Base-by-base conservation (phyloP, 192 early-diverging fungal species). In the Backusella morwellensis region DNA sequence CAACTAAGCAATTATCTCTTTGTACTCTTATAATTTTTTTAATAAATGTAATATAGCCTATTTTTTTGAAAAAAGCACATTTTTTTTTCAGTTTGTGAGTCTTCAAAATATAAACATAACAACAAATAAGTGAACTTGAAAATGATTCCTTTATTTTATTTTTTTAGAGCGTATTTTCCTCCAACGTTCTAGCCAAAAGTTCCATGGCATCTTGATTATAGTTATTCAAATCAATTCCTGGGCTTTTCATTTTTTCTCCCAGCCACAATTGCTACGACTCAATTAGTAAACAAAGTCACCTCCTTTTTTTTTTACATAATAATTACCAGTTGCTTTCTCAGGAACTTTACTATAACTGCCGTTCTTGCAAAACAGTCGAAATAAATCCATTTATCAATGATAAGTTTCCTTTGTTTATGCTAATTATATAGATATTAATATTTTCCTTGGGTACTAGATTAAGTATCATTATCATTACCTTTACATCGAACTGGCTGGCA, bases 301-400 rank as follows among this genome's bases (percentile, higher is more conserved):
- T 1, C 29, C 23, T 40, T 36, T 36, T 38, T 38, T 40, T 40
- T 40, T 11, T 40, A 40, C 38, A 11, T 36, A 5, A 68, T 21
- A 74, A 74, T 75, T 84, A 88, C 87, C 75, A 89, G 34, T 67
- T 87, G 78, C 34, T 84, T 77, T 21, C 88, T 79, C 66, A 89
- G 70, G 70, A 83, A 86, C 73, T 87, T 87, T 54, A 89, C 76
- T n/a, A 89, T 71, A 3, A 80, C 82, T 7, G 85, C 84, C 11
- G 88, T 86, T 71, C 87, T 84, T 34, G 85, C 86, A 69, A 83
- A 83, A 67, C 88, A 89, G 54, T 84, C 78, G 75, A 89, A 81
- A 52, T 85, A 77, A 19, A 89, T 82, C 85, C 84, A 87, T n/a
- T 87, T 80, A 74, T 89, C 86, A 4, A 89, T 47, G 11, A 83